Evolutionary conservation across 2,329 filamentous ascomycete genomes (phyloP).

Genomic region (Trichoderma gracile): DNA sequence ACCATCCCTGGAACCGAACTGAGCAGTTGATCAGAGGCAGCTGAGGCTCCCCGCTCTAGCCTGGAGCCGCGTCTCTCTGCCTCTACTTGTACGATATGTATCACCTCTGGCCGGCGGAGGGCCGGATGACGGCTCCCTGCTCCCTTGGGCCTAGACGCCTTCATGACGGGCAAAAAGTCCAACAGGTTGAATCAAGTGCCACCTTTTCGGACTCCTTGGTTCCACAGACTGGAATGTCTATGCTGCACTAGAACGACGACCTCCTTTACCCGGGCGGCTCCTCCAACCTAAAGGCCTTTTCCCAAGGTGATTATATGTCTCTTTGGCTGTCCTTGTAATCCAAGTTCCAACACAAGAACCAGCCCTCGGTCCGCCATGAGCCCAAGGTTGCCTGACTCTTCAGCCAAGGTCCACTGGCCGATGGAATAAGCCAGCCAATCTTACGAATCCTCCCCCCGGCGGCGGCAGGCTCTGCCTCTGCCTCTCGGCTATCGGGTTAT

Average conservation of each 20-base stretch:
- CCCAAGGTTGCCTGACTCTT: constrained; percentile 1
- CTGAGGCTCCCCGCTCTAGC: constrained; percentile 24
- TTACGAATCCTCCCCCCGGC: neutral
- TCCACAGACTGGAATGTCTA: constrained; percentile 2
- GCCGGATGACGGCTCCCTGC: constrained; percentile 23
- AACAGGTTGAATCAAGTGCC: constrained; percentile 15
- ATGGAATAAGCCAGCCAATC: constrained; percentile 12
- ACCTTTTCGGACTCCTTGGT: neutral
- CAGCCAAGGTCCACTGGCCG: constrained; percentile 17
- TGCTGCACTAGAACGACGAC: constrained; percentile 9
- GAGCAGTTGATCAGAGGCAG: constrained; percentile 20
- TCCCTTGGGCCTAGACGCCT: constrained; percentile 23
- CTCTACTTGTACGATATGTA: no score
- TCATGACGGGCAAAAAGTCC: constrained; percentile 19
- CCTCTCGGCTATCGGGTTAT: constrained; percentile 6
- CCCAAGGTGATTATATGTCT: neutral
- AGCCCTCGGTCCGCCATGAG: constrained; percentile 4
- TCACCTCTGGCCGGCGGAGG: constrained; percentile 25
- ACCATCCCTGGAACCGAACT: constrained; percentile 15
- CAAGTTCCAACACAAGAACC: constrained; percentile 3
- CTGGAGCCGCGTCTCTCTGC: constrained; percentile 17
- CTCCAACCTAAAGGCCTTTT: neutral
- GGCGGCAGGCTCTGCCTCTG: neutral
- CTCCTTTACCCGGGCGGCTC: constrained; percentile 21
- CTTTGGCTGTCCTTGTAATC: neutral